Evolutionary conservation across 2,329 filamentous ascomycete genomes (phyloP), one percentile per base, ranked within the genome.

Genomic region (Claviceps sp.): DNA sequence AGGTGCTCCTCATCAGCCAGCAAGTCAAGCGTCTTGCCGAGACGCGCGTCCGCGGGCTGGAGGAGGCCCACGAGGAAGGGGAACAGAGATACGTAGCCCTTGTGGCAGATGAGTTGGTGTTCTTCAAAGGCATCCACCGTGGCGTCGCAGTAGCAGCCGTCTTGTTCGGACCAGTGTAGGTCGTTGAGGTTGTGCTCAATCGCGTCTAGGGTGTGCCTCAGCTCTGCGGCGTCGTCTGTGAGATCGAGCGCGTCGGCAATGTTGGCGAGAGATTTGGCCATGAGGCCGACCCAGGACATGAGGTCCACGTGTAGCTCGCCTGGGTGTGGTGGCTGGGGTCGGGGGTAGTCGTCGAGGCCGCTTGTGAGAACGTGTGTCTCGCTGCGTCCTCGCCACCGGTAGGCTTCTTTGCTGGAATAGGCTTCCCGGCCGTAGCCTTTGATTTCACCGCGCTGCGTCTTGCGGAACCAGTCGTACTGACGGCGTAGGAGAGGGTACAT

Each of bases 61-160:
- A 97, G 64, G 54, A 97, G 74, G 8, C 91, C 91, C 2, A 88
- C 81, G 58, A 97, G 70, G 75, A 97, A 95, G 1, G 93, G 93
- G 68, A 95, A 93, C 30, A 98, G 75, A 22, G 88, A 93, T 59
- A 97, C 82, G 64, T 98, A 98, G 19, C 93, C 93, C 69, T 95
- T 95, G 73, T 97, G 93, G 71, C 93, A 98, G 43, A 96, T 88
- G 19, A 93, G 83, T 39, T 77, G 68, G 62, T 88, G 84, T 70
- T 98, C 93, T 67, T 98, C 93, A 64, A 87, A 98, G 55, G 89
- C 89, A 61, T 98, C 91, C 55, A 98, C 86, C 0, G 89, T 96
- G 1, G 89, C 89, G 65, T 98, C 93, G 65, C 93, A 98, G 72
- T 89, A 98, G 56, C 85, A 87, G 52, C 87, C 82, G 3, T 84